Base-by-base conservation (phyloP, 2,329 filamentous ascomycete species). In the Nothomitra cinnamomea region DNA sequence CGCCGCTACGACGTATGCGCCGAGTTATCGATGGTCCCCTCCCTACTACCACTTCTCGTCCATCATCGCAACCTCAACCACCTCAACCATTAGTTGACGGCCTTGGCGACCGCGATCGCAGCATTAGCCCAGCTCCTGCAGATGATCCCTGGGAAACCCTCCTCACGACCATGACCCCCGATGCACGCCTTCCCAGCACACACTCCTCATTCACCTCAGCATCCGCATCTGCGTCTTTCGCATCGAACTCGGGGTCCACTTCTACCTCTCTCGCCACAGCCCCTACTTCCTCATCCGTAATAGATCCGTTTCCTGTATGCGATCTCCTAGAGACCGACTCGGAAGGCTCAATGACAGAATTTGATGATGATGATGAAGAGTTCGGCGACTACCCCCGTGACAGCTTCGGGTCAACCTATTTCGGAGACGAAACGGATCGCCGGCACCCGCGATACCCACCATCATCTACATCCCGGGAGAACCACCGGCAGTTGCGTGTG, bases 21-120 rank as follows among this genome's bases (percentile, higher is more conserved):
- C 52, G 41, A 17, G 43, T 40, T 10, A 25, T 53, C 25, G 45
- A 35, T 49, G 45, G 45, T 8, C 45, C 45, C 28, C 1, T 35
- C 15, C 25, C 45, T 10, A 49, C 25, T 19, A 2, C 24, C 45
- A 17, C 28, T 5, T 32, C 28, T 32, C 28, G 24, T 24, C 24
- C 25, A 15, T 2, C 2, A 5, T 19, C 45, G 7, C 24, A 49
- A 17, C 24, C 15, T n/a, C 24, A 35, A 19, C 15, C 24, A n/a
- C 45, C 10, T 5, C n/a, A 24, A 19, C 45, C 22, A 22, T 19
- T 49, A n/a, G 45, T 83, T 1, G 82, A 94, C 65, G 87, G 87
- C 2, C 75, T 95, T 15, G 88, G 87, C 38, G 87, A 95, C 66
- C 83, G 88, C 55, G 79, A 87, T 57, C 80, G 87, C 60, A 94